Evolutionary conservation across 208 protist species (phyloP), one percentile per base, ranked within the genome.

Genomic region (Acanthamoeba triangularis): DNA sequence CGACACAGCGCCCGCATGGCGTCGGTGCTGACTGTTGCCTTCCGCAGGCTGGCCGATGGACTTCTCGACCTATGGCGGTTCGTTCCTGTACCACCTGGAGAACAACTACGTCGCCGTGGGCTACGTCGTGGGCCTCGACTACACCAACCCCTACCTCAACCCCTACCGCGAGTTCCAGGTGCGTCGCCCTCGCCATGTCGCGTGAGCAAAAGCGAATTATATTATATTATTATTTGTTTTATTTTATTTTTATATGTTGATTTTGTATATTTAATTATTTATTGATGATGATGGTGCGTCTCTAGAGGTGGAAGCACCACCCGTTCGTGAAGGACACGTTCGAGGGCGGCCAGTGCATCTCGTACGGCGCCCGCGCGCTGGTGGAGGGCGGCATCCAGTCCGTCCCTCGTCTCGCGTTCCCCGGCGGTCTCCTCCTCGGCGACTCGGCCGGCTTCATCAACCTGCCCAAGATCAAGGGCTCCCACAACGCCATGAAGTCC

Each of bases 371-470:
- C 2, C 98, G 99, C 25, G 98, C 99, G 28, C 96, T 99, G 41
- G 99, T 99, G 78, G 99, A 99, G 96, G 99, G 99, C 80, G 99
- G 99, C 84, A 98, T 98, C 52, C 97, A 99, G 82, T 97, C 98
- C 18, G 96, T 99, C 90, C 99, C 99, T 28, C 99, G 99, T 96
- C 96, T 99, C 16, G 82, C 97, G 88, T 99, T 99, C 96, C 99
- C 99, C 13, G 99, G 99, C 54, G 98, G 98, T 82, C 93, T 98
- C 49, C 96, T 98, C 0, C 92, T 99, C 67, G 99, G 99, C 59
- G 99, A 99, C 98, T 98, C 98, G 33, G 99, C 99, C 13, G 99
- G 99, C 20, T 99, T 99, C 95, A 96, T 99, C 33, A 99, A 99
- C 96, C 96, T 99, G 41, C 98, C 99, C 35, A 99, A 99, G 93